Conservation (phyloP, 2,329 filamentous ascomycete genomes). For the Diaporthe citri region DNA sequence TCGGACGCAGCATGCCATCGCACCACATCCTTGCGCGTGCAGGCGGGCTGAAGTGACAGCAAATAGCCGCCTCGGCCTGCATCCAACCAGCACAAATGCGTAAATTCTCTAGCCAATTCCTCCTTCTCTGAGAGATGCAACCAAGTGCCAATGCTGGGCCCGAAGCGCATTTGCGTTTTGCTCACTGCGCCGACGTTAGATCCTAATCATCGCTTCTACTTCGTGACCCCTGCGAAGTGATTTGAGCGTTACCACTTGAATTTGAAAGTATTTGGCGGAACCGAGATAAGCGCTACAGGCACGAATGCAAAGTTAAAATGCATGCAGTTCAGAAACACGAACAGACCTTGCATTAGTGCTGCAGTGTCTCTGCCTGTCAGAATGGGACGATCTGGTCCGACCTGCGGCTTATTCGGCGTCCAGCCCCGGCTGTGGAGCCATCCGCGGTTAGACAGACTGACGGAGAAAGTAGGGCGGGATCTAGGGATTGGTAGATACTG, state of each 20-base stretch:
- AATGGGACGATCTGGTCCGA: slow-evolving; percentile 9
- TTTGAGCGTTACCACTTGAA: neutral
- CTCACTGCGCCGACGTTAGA: neutral
- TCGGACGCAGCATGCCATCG: neutral
- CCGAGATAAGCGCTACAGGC: neutral
- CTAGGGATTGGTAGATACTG: neutral
- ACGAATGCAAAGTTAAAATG: neutral
- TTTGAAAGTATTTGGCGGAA: fast-evolving
- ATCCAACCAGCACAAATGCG: neutral
- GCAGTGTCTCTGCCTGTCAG: neutral
- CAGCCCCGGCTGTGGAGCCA: slow-evolving; percentile 4
- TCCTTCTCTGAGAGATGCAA: no score
- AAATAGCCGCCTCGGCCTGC: slow-evolving; percentile 24
- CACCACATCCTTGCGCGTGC: slow-evolving; percentile 4
- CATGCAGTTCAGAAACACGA: slow-evolving; percentile 3
- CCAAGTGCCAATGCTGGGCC: no score
- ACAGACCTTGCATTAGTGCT: slow-evolving; percentile 20
- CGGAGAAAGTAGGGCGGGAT: neutral
- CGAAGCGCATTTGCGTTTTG: neutral
- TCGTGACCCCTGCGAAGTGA: neutral
- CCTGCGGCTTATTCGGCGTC: slow-evolving; percentile 21
- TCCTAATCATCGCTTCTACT: neutral
- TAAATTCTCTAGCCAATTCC: neutral
- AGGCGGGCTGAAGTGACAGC: slow-evolving; percentile 19
- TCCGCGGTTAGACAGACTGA: neutral